phyloP scores from a whole-genome alignment of 345 rosid species.

The Acer saccharum region DNA sequence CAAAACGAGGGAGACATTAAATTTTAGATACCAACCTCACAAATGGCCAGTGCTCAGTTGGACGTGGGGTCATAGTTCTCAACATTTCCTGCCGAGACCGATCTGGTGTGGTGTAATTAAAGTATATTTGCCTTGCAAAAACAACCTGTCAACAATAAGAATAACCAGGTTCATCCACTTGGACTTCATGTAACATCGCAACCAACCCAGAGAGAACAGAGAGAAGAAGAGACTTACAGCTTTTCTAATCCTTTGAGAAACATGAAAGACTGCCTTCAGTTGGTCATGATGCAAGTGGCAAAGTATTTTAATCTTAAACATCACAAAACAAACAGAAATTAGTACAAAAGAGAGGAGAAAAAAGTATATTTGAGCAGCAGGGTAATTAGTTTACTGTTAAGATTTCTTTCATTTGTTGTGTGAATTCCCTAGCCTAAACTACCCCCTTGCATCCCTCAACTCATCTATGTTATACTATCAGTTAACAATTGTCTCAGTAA shows the following conservation, averaged over 20 bases:
- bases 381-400: background rate
- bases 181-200: background rate
- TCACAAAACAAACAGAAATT: conserved; percentile 19
- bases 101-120: conserved; percentile 92
- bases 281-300: conserved; percentile 97
- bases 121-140: conserved; percentile 77
- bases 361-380: background rate
- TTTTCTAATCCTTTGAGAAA: conserved; percentile 69
- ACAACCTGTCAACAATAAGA: conserved; percentile 51
- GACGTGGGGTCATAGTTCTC: conserved; percentile 69
- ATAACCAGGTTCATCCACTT: conserved; percentile 6
- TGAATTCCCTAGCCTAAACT: background rate
- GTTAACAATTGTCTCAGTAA: background rate
- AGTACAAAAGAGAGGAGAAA: background rate
- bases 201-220: background rate
- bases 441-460: background rate
- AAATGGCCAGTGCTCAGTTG: conserved; percentile 89
- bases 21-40: conserved; percentile 41
- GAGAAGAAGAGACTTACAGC: conserved; percentile 59
- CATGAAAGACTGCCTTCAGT: conserved; percentile 87
- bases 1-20: background rate
- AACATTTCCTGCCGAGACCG: conserved; percentile 87
- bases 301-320: conserved; percentile 73
- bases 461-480: background rate
- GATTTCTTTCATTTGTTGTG: background rate